phyloP scores from a whole-genome alignment of 108 stramenopile species.

The Skeletonema potamos region DNA sequence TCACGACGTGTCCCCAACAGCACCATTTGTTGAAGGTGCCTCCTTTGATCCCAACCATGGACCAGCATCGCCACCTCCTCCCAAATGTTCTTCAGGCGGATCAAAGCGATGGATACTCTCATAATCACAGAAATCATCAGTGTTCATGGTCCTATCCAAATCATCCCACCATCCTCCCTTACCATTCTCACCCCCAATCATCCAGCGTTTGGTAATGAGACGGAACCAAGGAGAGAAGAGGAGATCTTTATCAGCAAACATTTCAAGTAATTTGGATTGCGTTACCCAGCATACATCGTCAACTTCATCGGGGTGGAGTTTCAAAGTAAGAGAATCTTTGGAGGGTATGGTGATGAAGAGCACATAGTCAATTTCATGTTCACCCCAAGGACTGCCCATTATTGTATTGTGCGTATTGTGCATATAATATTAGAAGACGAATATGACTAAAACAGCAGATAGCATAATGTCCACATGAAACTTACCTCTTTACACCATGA shows the following conservation, averaged over 20 bases:
- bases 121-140: slow-evolving; percentile 72
- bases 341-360: slow-evolving; percentile 73
- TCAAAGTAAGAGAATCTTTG: slow-evolving; percentile 66
- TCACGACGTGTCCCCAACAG: slow-evolving; percentile 29
- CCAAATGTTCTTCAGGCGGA: slow-evolving; percentile 82
- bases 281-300: slow-evolving; percentile 74
- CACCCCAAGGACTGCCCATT: slow-evolving; percentile 89
- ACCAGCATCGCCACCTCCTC: slow-evolving; percentile 83
- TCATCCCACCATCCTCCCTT: slow-evolving; percentile 82
- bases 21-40: slow-evolving; percentile 16
- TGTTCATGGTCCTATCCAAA: slow-evolving; percentile 74
- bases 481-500: slow-evolving; percentile 75
- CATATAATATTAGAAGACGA: no score
- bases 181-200: slow-evolving; percentile 38
- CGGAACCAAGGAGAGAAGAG: slow-evolving; percentile 94
- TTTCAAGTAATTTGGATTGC: slow-evolving; percentile 56
- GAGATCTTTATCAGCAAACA: slow-evolving; percentile 68
- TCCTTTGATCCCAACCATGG: slow-evolving; percentile 56
- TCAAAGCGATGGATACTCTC: slow-evolving; percentile 82
- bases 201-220: slow-evolving; percentile 81
- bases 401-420: no score
- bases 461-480: slow-evolving; percentile 9
- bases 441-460: slow-evolving; percentile 30
- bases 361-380: slow-evolving; percentile 99
- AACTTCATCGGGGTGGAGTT: slow-evolving; percentile 93